These are phyloP conservation scores for Fusarium nanum DNA, from an alignment of 2,329 filamentous ascomycete species.

Conservation along the genomic window DNA sequence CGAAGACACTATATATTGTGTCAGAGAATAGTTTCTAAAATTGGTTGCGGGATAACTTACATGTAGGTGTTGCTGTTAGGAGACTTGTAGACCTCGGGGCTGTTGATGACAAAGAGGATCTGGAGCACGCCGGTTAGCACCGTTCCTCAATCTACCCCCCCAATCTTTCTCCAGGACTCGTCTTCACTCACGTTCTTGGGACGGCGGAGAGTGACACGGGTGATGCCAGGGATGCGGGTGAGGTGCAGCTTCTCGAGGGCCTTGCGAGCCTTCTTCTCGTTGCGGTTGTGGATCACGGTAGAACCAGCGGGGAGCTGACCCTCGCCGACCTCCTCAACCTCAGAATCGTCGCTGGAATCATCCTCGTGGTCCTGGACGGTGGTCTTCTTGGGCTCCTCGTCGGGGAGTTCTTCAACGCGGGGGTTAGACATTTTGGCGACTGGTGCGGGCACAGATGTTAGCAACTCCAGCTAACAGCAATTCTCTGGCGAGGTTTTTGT, in stretches of 20 bases:
- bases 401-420: conserved; percentile 96
- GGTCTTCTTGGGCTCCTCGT: conserved; percentile 88
- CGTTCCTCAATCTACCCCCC: conserved; percentile 23
- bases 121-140: conserved; percentile 55
- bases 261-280: conserved; percentile 99
- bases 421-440: conserved; percentile 89
- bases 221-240: conserved; percentile 96
- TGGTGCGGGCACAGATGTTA: conserved; percentile 48
- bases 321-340: conserved; percentile 85
- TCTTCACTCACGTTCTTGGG: conserved; percentile 92
- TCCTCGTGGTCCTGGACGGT: conserved; percentile 78
- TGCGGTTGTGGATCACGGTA: conserved; percentile 94
- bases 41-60: conserved; percentile 67
- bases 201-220: conserved; percentile 94
- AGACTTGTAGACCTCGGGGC: conserved; percentile 99
- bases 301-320: conserved; percentile 83
- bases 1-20: conserved; percentile 82
- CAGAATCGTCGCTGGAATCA: conserved; percentile 77
- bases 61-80: conserved; percentile 99
- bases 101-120: conserved; percentile 99
- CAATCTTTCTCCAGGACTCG: not conserved
- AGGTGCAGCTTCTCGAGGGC: conserved; percentile 98
- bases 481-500: conserved; percentile 36
- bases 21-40: not conserved
- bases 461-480: conserved; percentile 39